These are phyloP conservation scores for Coniferiporia sulphurascens DNA, from an alignment of 1,284 basidiomycete genomes.

Conservation along the genomic window DNA sequence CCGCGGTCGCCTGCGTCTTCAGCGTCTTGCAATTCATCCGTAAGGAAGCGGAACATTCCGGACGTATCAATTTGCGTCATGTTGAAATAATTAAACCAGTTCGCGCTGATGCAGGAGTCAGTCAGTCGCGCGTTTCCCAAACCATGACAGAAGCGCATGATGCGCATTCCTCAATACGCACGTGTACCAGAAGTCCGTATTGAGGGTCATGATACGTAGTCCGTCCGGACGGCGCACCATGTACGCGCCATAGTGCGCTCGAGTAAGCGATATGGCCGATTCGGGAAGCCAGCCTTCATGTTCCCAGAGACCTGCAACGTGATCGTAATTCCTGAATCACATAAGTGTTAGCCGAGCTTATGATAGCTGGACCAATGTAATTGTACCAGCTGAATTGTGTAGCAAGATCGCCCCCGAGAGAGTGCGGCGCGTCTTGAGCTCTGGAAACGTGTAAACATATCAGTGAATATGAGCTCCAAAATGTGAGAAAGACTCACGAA, in stretches of 20 bases:
- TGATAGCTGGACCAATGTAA: constrained; percentile 13
- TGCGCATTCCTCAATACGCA: constrained; percentile 13
- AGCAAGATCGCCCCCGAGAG: constrained; percentile 47
- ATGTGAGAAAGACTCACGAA: constrained; percentile 35
- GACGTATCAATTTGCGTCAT: constrained; percentile 64
- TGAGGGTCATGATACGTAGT: constrained; percentile 69
- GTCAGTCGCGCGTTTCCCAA: not conserved
- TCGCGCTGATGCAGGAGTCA: constrained; percentile 36
- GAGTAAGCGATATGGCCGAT: constrained; percentile 51
- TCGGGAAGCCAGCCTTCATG: constrained; percentile 69
- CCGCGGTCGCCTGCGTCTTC: constrained; percentile 69
- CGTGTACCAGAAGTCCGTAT: constrained; percentile 64
- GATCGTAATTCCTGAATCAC: constrained; percentile 63
- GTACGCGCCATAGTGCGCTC: constrained; percentile 71
- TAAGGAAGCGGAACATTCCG: constrained; percentile 74
- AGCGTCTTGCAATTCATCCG: constrained; percentile 75
- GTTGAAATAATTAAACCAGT: constrained; percentile 78
- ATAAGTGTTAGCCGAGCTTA: not conserved
- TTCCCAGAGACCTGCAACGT: constrained; percentile 64
- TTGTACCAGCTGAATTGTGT: constrained; percentile 60
- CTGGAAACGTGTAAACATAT: constrained; percentile 28
- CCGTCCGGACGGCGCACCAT: constrained; percentile 66
- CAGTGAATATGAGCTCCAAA: constrained; percentile 10
- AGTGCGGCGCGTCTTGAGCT: constrained; percentile 60
- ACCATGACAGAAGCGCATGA: not conserved